Base-by-base conservation (phyloP, 139 green algal species). In the Tetraselmis striata region DNA sequence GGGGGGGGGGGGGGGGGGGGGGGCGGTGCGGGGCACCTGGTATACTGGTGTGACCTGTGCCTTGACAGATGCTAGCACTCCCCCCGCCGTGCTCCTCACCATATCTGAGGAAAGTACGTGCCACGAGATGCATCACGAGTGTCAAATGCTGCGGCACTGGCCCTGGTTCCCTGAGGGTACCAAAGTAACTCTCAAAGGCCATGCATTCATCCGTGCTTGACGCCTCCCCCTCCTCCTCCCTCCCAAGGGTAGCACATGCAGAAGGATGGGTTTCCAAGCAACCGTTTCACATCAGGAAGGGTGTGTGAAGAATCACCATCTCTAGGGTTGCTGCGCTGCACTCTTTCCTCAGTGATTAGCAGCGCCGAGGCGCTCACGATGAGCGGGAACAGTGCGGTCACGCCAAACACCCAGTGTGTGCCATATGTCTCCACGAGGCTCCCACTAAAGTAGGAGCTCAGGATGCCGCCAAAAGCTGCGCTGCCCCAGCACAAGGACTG, bases 401-500 rank as follows among this genome's bases (percentile, higher is more conserved):
- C 75, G 23, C 79, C 84, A 81, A 97, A 97, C 2, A 97, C 93
- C 59, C 86, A 29, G 24, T 85, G 83, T 1, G 87, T 59, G 2
- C 90, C 91, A 22, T 89, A 88, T 2, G 88, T 81, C 75, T 95
- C 83, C 28, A 98, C 92, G 1, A 98, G 87, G 0, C 85, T 93
- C 26, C 96, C 96, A 31, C 85, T 91, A 83, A 96, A 98, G 90
- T 98, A 98, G 2, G 95, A 92, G 29, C 80, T 92, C 0, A 89
- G 74, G 32, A 99, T 94, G 79, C 90, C 92, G 1, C 96, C 96
- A 0, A 95, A 77, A 0, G 95, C 91, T 11, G 88, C 85, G 0
- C 90, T 95, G 28, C 85, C 94, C 96, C 96, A 99, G 87, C 96
- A 98, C 23, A 99, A 87, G 11, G 88, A 95, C 88, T 99, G 96